Conservation (phyloP, 805 yeast genomes). For the Metschnikowia chrysomelidarum region DNA sequence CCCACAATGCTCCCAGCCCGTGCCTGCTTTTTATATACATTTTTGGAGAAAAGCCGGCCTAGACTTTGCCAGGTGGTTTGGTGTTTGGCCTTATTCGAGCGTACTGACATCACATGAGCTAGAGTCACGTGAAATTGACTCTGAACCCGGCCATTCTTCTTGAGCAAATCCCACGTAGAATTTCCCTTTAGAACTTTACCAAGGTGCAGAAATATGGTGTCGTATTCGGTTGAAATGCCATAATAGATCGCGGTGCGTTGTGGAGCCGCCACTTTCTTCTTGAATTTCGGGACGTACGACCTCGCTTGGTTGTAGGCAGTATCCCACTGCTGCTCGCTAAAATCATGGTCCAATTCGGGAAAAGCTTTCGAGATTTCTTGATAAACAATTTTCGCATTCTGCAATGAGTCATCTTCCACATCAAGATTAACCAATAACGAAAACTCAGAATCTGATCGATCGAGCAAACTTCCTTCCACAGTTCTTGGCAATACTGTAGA, state of each 20-base stretch:
- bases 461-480: slow-evolving; percentile 11
- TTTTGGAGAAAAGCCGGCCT: slow-evolving; percentile 12
- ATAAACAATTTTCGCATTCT: slow-evolving; percentile 45
- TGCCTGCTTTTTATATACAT: slow-evolving; percentile 25
- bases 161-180: slow-evolving; percentile 25
- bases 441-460: slow-evolving; percentile 55
- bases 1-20: slow-evolving; percentile 20
- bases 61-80: slow-evolving; percentile 10
- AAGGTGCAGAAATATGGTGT: slow-evolving; percentile 12
- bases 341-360: slow-evolving; percentile 9
- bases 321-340: slow-evolving; percentile 36
- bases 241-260: slow-evolving; percentile 13
- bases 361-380: slow-evolving; percentile 20
- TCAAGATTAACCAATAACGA: slow-evolving; percentile 61
- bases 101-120: slow-evolving; percentile 38
- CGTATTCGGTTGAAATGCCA: slow-evolving; percentile 9
- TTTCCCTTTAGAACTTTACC: slow-evolving; percentile 10
- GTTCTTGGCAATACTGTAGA: slow-evolving; percentile 2
- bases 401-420: slow-evolving; percentile 20
- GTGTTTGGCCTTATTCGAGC: slow-evolving; percentile 13
- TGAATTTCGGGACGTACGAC: slow-evolving; percentile 49
- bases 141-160: slow-evolving; percentile 42
- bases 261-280: slow-evolving; percentile 31
- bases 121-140: slow-evolving; percentile 65
- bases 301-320: slow-evolving; percentile 54